A percentile compares a stretch with the other conserved stretches of the same genome.
Conservation (phyloP, 805 yeast species). For the Naumovozyma castellii region DNA sequence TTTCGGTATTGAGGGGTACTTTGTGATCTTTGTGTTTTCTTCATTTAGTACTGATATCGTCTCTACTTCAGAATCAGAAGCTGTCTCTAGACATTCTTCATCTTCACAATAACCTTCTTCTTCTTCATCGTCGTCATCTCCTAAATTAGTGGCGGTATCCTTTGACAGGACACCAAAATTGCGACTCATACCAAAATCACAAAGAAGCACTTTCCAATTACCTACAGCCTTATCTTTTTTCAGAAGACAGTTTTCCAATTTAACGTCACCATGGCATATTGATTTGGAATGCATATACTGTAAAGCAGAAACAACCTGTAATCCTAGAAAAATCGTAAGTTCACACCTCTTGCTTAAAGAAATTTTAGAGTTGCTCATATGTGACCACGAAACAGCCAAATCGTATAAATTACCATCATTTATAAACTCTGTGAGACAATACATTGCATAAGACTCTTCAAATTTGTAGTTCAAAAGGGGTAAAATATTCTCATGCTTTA, state of each 20-base stretch:
- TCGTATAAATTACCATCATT: constrained; percentile 78
- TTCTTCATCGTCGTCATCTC: background rate
- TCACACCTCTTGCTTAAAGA: constrained; percentile 29
- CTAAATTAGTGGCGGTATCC: background rate
- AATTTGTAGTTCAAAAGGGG: constrained; percentile 54
- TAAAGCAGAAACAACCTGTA: constrained; percentile 52
- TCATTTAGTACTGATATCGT: constrained; percentile 1
- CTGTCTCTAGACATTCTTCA: constrained; percentile 27
- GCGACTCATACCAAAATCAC: constrained; percentile 85
- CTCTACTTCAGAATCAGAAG: constrained; percentile 12
- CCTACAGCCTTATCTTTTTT: constrained; percentile 30
- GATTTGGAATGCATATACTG: constrained; percentile 49
- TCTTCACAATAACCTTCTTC: constrained; percentile 4
- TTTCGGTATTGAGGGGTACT: background rate
- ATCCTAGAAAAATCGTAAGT: constrained; percentile 32
- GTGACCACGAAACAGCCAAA: constrained; percentile 60
- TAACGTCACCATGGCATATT: constrained; percentile 74
- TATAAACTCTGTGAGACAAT: constrained; percentile 60
- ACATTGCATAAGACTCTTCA: constrained; percentile 47
- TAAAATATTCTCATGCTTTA: constrained; percentile 57
- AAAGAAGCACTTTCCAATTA: constrained; percentile 40
- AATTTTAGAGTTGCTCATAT: constrained; percentile 27
- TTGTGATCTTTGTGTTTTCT: background rate
- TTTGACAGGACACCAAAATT: constrained; percentile 4
- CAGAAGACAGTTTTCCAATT: constrained; percentile 69